phyloP scores from a whole-genome alignment of 306 rosid genomes.

The Pachyrhizus erosus region DNA sequence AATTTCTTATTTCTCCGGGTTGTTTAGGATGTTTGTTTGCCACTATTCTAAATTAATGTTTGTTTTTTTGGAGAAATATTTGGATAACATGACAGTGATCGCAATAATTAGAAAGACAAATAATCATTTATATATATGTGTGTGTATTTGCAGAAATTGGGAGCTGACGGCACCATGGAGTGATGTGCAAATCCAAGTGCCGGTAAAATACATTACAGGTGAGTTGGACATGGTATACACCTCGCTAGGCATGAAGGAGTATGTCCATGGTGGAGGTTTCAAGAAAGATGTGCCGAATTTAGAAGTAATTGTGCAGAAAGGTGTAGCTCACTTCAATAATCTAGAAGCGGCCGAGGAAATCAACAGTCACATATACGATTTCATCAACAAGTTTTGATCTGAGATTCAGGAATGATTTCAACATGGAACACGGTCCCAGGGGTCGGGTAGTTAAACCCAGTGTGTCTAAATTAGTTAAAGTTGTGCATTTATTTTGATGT shows the following conservation, averaged over 20 bases:
- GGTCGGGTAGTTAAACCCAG: too few relatives aligned
- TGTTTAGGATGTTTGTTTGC: too few relatives aligned
- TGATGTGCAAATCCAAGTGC: constrained; percentile 42
- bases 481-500: too few relatives aligned
- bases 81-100: background rate
- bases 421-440: too few relatives aligned
- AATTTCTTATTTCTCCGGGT: background rate
- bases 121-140: background rate
- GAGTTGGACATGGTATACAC: constrained; percentile 49
- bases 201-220: constrained; percentile 52
- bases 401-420: too few relatives aligned
- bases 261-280: constrained; percentile 46
- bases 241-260: constrained; percentile 18
- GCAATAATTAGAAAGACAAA: background rate
- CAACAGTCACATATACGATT: constrained; percentile 46
- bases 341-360: constrained; percentile 46
- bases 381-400: constrained; percentile 41
- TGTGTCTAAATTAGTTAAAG: too few relatives aligned
- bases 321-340: constrained; percentile 54
- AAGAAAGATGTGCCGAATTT: constrained; percentile 51
- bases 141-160: constrained; percentile 50
- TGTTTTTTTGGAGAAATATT: background rate
- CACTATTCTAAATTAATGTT: background rate
- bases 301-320: constrained; percentile 51
- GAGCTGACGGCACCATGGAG: constrained; percentile 51